phyloP scores from a whole-genome alignment of 768 basidiomycete genomes.

The Lactarius hatsudake region DNA sequence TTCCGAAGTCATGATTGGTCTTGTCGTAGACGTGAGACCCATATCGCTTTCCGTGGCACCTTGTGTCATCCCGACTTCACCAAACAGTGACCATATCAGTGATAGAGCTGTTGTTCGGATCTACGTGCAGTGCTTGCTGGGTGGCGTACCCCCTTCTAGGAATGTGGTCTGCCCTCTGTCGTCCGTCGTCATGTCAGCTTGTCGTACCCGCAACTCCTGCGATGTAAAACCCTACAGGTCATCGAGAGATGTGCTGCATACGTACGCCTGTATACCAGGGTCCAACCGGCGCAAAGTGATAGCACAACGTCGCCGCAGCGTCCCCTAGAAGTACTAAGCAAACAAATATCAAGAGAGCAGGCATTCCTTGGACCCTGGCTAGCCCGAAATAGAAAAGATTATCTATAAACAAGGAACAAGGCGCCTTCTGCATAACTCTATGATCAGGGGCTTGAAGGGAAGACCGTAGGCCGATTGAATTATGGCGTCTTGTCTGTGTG shows the following conservation, averaged over 20 bases:
- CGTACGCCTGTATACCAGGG: neutral
- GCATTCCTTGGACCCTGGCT: neutral
- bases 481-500: neutral
- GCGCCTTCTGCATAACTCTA: neutral
- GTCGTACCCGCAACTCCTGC: neutral
- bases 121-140: neutral
- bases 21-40: neutral
- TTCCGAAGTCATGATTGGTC: neutral
- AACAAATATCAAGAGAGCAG: neutral
- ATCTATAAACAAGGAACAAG: neutral
- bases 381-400: neutral
- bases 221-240: neutral
- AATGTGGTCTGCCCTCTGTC: neutral
- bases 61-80: neutral
- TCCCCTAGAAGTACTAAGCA: neutral
- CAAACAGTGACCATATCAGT: neutral
- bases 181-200: neutral
- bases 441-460: neutral
- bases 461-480: neutral
- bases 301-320: neutral
- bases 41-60: neutral
- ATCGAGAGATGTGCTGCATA: neutral
- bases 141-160: neutral
- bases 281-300: neutral
- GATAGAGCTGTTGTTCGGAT: neutral